Evolutionary conservation across 164 flowering plant species (phyloP), one percentile per base, ranked within the genome.

Genomic region (Santalum album): DNA sequence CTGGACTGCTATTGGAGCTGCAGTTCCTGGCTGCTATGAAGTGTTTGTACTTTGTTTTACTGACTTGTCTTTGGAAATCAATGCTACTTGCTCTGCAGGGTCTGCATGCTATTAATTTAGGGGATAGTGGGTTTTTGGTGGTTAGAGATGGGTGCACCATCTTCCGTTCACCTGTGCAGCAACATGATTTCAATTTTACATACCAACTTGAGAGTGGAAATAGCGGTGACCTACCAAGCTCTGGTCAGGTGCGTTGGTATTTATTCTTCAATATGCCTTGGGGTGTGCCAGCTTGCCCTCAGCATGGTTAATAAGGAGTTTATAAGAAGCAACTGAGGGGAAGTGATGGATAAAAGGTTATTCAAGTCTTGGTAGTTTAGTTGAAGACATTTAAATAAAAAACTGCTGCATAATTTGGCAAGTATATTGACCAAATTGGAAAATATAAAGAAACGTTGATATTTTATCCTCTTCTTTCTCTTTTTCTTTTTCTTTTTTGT

Each of bases 121-220:
- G 96, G 7, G 98, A 91, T 62, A 88, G 98, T 74, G 98, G 98
- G 19, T 91, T 91, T 57, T 63, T 88, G 60, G 84, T 91, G 50
- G 83, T 91, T 25, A 81, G 98, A 55, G 98, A 86, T 64, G 98
- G 98, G 55, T 77, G 81, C 65, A 88, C 89, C 1, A 64, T 91
- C 51, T 91, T 91, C 59, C 76, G 79, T 20, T 88, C 96, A 51
- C 95, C 95, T 39, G 90, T 72, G 9, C 98, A 88, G 75, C 96
- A 91, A 62, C 88, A 91, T 69, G 87, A 75, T 73, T 91, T 91
- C 65, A 91, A 91, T 68, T 89, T 91, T 61, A 81, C 98, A 2
- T 91, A 76, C 72, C 98, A 91, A 66, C 81, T 91, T 22, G 96
- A 85, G 66, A 64, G 79, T 69, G 96, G 90, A 36, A 65, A 49